Evolutionary conservation across 176 grass and related monocot genomes (phyloP).

Genomic region (Areca catechu): DNA sequence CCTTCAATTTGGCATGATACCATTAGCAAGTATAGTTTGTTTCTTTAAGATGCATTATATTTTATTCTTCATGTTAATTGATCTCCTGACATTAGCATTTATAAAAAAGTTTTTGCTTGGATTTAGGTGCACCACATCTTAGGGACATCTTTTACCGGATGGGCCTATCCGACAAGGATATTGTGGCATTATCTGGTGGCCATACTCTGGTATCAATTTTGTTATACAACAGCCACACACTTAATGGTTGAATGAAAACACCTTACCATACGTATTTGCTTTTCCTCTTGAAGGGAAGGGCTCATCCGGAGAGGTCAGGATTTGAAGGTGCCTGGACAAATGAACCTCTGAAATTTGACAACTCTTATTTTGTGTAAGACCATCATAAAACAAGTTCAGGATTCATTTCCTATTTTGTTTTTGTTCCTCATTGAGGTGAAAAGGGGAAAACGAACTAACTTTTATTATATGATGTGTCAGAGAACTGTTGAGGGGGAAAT

Average conservation of each 20-base stretch:
- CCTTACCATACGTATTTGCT: not conserved
- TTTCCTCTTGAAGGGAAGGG: conserved; percentile 51
- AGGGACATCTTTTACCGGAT: conserved; percentile 90
- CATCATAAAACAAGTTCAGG: conserved; percentile 6
- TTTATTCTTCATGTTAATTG: not conserved
- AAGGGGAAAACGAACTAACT: too few relatives aligned
- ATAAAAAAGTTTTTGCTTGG: not conserved
- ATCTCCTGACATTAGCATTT: not conserved
- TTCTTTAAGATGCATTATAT: not conserved
- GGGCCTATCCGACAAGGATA: conserved; percentile 93
- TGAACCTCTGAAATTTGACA: conserved; percentile 90
- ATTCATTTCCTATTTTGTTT: too few relatives aligned
- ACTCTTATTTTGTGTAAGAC: conserved; percentile 87
- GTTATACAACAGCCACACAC: conserved; percentile 3
- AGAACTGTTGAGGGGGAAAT: conserved; percentile 58
- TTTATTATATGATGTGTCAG: conserved; percentile 21
- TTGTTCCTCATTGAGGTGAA: too few relatives aligned
- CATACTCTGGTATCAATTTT: conserved; percentile 62
- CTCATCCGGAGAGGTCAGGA: conserved; percentile 81
- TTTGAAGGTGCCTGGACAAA: conserved; percentile 81
- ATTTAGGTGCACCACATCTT: conserved; percentile 58
- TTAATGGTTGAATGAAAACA: not conserved
- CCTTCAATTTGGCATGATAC: not conserved
- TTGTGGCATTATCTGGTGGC: conserved; percentile 76
- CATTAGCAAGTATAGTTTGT: too few relatives aligned